Evolutionary conservation across 495 filamentous ascomycete genomes (phyloP), one percentile per base, ranked within the genome.

Genomic region (Aspergillus egyptiacus): DNA sequence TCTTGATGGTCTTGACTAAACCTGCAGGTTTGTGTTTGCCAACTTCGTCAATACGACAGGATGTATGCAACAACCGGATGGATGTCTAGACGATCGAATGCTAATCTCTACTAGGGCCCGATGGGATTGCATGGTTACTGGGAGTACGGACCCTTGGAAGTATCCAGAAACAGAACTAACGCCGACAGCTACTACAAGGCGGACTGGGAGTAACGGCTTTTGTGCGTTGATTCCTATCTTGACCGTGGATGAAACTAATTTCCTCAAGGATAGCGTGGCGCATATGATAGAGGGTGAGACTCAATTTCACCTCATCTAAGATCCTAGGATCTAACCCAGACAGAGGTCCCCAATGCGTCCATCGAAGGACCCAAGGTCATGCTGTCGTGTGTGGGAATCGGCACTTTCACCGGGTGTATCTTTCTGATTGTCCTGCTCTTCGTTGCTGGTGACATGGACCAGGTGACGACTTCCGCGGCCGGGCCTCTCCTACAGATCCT

Each of bases 401-500:
- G 85, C 10, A 75, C 77, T 31, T 66, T 77, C 20, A 87, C 85
- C 10, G 85, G 85, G 9, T 74, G 82, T 20, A 69, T 86, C 47
- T 89, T 89, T 63, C 68, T 88, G 35, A 62, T 80, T 11, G 75
- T 80, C 14, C 66, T 86, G 3, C 71, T 87, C 5, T 84, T 87
- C 44, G 83, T 85, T 20, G 70, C 77, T 5, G 79, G 79, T 7
- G 64, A 77, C 38, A 69, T 82, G 20, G 51, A 80, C n/a, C 55
- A 69, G 3, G 80, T 85, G 19, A 87, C 87, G 51, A 51, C 55
- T 0, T 82, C 80, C 1, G 45, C 78, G 1, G 76, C 79, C n/a
- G 83, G 82, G 0, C 84, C 84, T 1, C 69, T 89, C 11, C 69
- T 87, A 19, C 77, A 84, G 40, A 89, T 89, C 47, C 74, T 91